phyloP scores from a whole-genome alignment of 1,284 basidiomycete species.

The Schizopora paradoxa region DNA sequence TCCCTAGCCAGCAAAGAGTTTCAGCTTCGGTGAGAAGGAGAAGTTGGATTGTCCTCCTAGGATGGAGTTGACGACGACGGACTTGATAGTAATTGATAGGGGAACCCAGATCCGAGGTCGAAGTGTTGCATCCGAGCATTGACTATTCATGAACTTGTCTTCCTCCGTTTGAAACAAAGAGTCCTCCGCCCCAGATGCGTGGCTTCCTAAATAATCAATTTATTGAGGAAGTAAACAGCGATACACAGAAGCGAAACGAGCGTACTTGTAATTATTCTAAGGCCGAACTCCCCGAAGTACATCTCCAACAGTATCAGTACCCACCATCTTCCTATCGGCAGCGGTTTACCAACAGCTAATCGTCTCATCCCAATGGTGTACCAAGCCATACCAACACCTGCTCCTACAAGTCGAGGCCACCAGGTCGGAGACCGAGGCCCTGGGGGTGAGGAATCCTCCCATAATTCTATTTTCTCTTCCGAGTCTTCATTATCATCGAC shows the following conservation, averaged over 20 bases:
- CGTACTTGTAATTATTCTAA: no score
- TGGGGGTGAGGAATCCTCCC: constrained; percentile 27
- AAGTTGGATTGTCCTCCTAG: no score
- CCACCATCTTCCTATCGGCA: constrained; percentile 4
- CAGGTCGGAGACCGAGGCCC: constrained; percentile 20
- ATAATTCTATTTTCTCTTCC: constrained; percentile 3
- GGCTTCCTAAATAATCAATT: no score
- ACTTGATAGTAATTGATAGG: not conserved
- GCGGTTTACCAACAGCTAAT: constrained; percentile 33
- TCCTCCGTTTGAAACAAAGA: no score
- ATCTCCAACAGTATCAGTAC: constrained; percentile 9
- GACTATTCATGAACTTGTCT: no score
- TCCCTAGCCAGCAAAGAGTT: no score
- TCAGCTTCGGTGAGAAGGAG: no score
- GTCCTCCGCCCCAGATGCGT: no score
- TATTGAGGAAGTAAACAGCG: no score
- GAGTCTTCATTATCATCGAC: constrained; percentile 12
- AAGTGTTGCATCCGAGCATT: not conserved
- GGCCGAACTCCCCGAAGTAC: constrained; percentile 16
- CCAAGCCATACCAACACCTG: constrained; percentile 52
- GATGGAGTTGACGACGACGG: no score
- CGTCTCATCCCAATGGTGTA: constrained; percentile 48
- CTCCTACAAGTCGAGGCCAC: constrained; percentile 48
- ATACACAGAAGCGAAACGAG: no score
- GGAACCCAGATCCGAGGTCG: not conserved